phyloP scores from a whole-genome alignment of 2,329 filamentous ascomycete species.

The Sporothrix brunneoviolacea region DNA sequence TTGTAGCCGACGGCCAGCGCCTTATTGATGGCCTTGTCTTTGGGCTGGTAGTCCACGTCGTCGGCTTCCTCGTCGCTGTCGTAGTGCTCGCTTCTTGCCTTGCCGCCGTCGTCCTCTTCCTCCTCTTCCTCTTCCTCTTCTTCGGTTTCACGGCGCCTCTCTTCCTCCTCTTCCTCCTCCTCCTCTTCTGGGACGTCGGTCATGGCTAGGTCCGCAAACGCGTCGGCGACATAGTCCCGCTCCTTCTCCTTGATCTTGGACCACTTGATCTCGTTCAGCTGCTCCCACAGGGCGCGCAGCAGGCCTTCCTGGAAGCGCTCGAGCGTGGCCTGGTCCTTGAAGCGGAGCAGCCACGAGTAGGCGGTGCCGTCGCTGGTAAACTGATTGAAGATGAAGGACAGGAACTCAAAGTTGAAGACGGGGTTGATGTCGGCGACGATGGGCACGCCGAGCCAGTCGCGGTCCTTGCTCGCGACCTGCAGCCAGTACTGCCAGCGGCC shows the following conservation, averaged over 20 bases:
- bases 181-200: slow-evolving; percentile 61
- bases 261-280: slow-evolving; percentile 92
- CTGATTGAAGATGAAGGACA: slow-evolving; percentile 99
- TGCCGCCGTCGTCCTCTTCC: slow-evolving; percentile 52
- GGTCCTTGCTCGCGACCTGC: slow-evolving; percentile 68
- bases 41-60: slow-evolving; percentile 64
- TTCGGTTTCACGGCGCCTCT: slow-evolving; percentile 27
- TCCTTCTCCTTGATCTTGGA: slow-evolving; percentile 86
- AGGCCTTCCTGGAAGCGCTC: slow-evolving; percentile 89
- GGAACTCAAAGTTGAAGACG: slow-evolving; percentile 96
- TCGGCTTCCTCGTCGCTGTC: slow-evolving; percentile 63
- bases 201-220: slow-evolving; percentile 91
- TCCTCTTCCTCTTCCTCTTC: slow-evolving; percentile 48
- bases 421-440: slow-evolving; percentile 91
- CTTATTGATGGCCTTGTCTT: slow-evolving; percentile 75
- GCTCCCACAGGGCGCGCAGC: slow-evolving; percentile 95
- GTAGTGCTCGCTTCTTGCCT: slow-evolving; percentile 49
- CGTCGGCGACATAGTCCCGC: slow-evolving; percentile 87
- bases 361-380: slow-evolving; percentile 83
- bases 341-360: slow-evolving; percentile 91
- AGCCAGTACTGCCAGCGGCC: slow-evolving; percentile 96
- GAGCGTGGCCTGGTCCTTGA: slow-evolving; percentile 73
- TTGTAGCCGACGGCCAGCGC: slow-evolving; percentile 95
- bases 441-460: slow-evolving; percentile 79
- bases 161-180: slow-evolving; percentile 30